Conservation (phyloP, 2,329 filamentous ascomycete genomes). For the Phoma sp. region DNA sequence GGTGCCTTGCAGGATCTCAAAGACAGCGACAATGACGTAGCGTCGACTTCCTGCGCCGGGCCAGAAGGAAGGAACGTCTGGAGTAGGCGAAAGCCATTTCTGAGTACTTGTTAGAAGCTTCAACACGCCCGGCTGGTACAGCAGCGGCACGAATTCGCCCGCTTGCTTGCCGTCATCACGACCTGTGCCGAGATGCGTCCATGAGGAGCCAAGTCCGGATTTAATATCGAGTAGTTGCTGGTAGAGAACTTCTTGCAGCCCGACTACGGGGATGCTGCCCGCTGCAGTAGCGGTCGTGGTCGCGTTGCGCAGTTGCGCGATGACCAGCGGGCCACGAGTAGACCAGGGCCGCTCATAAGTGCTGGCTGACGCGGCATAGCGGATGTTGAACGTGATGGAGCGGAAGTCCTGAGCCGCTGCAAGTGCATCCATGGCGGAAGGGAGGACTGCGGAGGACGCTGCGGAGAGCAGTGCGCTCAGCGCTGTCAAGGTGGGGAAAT, state of each 20-base stretch:
- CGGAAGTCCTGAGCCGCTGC: conserved; percentile 17
- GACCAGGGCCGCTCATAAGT: conserved; percentile 65
- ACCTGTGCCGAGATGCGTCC: conserved; percentile 68
- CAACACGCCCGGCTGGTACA: conserved; percentile 70
- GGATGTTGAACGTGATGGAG: conserved; percentile 68
- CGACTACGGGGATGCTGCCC: conserved; percentile 61
- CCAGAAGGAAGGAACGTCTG: conserved; percentile 69
- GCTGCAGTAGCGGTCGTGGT: conserved; percentile 56
- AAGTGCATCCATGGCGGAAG: neutral
- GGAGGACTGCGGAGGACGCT: neutral
- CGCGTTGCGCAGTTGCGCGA: conserved; percentile 57
- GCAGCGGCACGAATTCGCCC: conserved; percentile 80
- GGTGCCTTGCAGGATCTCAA: conserved; percentile 53
- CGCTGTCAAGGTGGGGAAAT: no score
- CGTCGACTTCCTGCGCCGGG: conserved; percentile 69
- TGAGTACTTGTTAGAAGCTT: conserved; percentile 64
- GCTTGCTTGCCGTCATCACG: conserved; percentile 66
- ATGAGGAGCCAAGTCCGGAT: conserved; percentile 52
- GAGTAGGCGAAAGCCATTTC: conserved; percentile 78
- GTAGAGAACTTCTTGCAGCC: conserved; percentile 71
- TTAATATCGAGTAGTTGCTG: conserved; percentile 66
- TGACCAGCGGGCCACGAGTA: conserved; percentile 61
- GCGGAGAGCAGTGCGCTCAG: neutral
- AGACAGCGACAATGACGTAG: conserved; percentile 66
- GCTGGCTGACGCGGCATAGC: conserved; percentile 61